Evolutionary conservation across 2,329 filamentous ascomycete species (phyloP).

Genomic region (Ascosphaera acerosa): DNA sequence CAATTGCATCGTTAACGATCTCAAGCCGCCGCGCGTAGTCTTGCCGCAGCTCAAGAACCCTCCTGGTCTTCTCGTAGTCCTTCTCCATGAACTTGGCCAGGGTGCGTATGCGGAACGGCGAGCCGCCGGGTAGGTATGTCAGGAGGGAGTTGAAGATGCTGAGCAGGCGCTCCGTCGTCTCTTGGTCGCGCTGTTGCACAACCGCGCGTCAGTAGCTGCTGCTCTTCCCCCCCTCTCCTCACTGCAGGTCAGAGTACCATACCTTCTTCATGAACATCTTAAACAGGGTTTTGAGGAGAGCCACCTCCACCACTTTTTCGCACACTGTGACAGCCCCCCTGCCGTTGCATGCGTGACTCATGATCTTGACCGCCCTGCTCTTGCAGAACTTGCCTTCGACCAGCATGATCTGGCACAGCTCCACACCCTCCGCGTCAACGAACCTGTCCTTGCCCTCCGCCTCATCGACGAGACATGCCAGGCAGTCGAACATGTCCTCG

Average conservation of each 20-base stretch:
- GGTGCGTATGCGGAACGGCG: conserved; percentile 51
- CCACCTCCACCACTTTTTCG: conserved; percentile 51
- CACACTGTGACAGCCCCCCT: conserved; percentile 37
- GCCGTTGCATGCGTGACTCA: conserved; percentile 57
- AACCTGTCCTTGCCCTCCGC: conserved; percentile 53
- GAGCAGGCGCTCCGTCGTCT: conserved; percentile 52
- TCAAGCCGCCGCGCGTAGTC: conserved; percentile 41
- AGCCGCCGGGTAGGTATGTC: conserved; percentile 51
- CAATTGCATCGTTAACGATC: conserved; percentile 37
- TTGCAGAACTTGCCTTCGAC: conserved; percentile 70
- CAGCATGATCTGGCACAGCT: conserved; percentile 78
- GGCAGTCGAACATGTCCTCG: conserved; percentile 71
- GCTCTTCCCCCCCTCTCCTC: no score
- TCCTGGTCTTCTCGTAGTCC: conserved; percentile 60
- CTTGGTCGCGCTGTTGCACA: conserved; percentile 31
- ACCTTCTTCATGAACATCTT: conserved; percentile 64
- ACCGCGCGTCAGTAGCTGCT: no score
- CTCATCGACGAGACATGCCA: conserved; percentile 61
- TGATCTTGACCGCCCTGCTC: conserved; percentile 45
- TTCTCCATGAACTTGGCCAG: conserved; percentile 92
- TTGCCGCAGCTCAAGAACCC: conserved; percentile 42
- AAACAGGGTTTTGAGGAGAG: conserved; percentile 64
- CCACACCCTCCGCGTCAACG: conserved; percentile 70
- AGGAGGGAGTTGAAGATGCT: conserved; percentile 67
- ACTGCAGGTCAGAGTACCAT: conserved; percentile 5